phyloP scores from a whole-genome alignment of 129 eudicot genomes.

The Saposhnikovia divaricata region DNA sequence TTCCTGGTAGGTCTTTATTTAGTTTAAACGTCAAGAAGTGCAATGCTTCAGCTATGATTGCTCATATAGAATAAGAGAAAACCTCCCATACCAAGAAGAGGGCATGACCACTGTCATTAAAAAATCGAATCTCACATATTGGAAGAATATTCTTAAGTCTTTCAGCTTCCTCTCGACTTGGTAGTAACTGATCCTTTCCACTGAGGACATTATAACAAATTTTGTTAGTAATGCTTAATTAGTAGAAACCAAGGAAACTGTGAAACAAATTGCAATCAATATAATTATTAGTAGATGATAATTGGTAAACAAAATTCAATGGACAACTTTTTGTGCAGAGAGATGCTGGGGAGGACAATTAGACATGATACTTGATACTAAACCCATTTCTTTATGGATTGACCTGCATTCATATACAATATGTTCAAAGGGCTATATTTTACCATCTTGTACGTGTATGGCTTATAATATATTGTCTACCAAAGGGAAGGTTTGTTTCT shows the following conservation, averaged over 20 bases:
- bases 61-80: conserved; percentile 7
- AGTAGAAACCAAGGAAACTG: too few relatives aligned
- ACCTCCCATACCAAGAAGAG: conserved; percentile 49
- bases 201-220: conserved; percentile 22
- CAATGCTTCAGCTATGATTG: background rate
- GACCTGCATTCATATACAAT: background rate
- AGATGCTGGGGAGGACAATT: background rate
- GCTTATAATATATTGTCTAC: background rate
- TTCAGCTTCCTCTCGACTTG: conserved; percentile 69
- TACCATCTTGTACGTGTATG: too few relatives aligned
- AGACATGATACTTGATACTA: background rate
- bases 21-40: background rate
- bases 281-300: too few relatives aligned
- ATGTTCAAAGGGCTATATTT: background rate
- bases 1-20: background rate
- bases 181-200: conserved; percentile 63
- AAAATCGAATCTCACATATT: conserved; percentile 48
- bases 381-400: background rate
- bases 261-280: too few relatives aligned
- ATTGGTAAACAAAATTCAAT: background rate
- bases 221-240: background rate
- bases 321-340: background rate
- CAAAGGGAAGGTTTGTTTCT: background rate
- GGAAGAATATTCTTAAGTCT: conserved; percentile 44
- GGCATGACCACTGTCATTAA: conserved; percentile 41